Evolutionary conservation across 345 rosid genomes (phyloP).

Genomic region (Eucalyptus polyanthemos): DNA sequence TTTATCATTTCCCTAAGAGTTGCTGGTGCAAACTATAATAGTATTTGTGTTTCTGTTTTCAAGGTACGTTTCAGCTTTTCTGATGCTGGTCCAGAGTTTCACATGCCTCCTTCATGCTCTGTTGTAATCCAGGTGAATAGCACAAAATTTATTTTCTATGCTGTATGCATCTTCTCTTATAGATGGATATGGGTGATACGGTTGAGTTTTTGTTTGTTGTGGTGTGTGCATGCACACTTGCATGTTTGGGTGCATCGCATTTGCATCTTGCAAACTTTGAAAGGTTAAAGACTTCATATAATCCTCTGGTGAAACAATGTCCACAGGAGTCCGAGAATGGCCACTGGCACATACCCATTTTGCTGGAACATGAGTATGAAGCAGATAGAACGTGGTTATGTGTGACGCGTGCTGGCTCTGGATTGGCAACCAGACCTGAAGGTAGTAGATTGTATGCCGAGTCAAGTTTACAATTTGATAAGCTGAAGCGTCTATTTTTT

Average conservation of each 20-base stretch:
- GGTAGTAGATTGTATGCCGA: conserved; percentile 9
- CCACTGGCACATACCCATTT: conserved; percentile 64
- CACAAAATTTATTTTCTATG: background rate
- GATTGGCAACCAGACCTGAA: conserved; percentile 1
- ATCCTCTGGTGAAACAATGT: background rate
- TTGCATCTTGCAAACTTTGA: background rate
- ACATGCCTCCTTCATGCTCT: conserved; percentile 58
- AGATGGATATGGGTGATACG: background rate
- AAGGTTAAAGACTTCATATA: background rate
- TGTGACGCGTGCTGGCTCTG: conserved; percentile 20
- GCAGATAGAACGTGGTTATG: conserved; percentile 44
- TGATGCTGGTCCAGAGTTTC: conserved; percentile 34
- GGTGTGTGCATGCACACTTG: background rate
- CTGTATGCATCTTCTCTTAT: background rate
- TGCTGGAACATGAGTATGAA: conserved; percentile 17
- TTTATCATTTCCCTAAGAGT: background rate
- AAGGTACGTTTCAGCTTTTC: conserved; percentile 51
- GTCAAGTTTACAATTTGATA: background rate
- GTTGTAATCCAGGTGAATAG: conserved; percentile 46
- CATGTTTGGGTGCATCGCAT: background rate
- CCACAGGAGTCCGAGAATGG: conserved; percentile 61
- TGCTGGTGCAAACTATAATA: background rate
- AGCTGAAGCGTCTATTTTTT: background rate
- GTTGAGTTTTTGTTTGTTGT: background rate
- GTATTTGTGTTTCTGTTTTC: background rate